Base-by-base conservation (phyloP, 202 grass and related monocot genomes). In the Cymbopogon flexuosus region DNA sequence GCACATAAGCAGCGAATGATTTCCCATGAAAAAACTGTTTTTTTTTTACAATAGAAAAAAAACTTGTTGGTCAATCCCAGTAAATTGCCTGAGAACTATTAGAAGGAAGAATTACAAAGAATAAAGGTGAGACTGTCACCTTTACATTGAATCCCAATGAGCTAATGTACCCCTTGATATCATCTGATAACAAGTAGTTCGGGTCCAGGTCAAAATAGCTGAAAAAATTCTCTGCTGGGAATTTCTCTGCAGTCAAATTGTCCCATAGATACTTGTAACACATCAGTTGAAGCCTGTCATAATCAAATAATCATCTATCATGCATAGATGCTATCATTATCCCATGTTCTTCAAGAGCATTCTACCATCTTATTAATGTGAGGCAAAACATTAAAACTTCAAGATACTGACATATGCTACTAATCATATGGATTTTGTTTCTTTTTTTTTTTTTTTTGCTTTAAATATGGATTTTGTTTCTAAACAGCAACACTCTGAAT, bases 181-280 rank as follows among this genome's bases (percentile, higher is more conserved):
- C 84, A 0, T 89, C 84, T 33, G 96, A 91, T 76, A 98, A 84
- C 61, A 75, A 65, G 58, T 88, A 98, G 41, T 70, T 16, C 8
- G 81, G 85, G 73, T 97, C 40, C 52, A 94, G 82, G 35, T 89
- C 76, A 93, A 91, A 98, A 88, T 93, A 87, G 82, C 27, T 88
- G 51, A 94, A 91, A 88, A 98, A 93, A 39, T 91, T 65, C 1
- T 93, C 86, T 42, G 33, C 33, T 58, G 86, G 84, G 39, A 95
- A 95, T 57, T 71, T 83, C 40, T 79, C 72, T 16, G 41, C 15
- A 51, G 86, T 87, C 72, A 83, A 93, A 77, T 83, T 92, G 68
- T 97, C 92, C 92, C 92, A 93, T 30, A 97, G 71, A 70, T 91
- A 93, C 64, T 98, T 98, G 36, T 94, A 98, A 86, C 92, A 98